phyloP scores from a whole-genome alignment of 495 filamentous ascomycete species.

The Daldinia bambusicola region DNA sequence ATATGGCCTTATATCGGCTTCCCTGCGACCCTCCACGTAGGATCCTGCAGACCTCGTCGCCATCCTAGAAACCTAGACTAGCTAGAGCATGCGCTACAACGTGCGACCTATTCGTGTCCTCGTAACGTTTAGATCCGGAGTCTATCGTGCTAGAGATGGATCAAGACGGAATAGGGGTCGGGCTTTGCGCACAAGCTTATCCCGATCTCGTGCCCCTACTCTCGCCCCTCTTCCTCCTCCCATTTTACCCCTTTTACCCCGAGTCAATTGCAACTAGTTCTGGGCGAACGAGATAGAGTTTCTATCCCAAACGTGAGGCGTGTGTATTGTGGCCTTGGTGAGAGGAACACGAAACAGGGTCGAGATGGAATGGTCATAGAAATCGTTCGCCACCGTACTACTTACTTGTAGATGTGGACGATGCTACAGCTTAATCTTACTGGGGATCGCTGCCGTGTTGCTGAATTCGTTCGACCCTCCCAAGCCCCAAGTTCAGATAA shows the following conservation, averaged over 20 bases:
- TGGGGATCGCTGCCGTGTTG: neutral
- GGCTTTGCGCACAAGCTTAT: slow-evolving; percentile 2
- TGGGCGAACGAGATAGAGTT: slow-evolving; percentile 29
- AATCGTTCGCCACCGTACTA: neutral
- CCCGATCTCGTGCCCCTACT: slow-evolving; percentile 16
- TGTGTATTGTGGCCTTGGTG: slow-evolving; percentile 1
- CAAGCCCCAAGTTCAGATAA: neutral
- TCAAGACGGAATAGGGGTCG: slow-evolving; percentile 13
- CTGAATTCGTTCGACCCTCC: neutral
- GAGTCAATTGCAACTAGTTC: neutral
- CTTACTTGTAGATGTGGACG: neutral
- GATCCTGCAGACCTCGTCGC: neutral
- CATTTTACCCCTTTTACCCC: too few species aligned
- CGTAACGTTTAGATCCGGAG: slow-evolving; percentile 29
- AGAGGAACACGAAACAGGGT: slow-evolving; percentile 21
- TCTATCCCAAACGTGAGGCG: slow-evolving; percentile 31
- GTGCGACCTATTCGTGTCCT: neutral
- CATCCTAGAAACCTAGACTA: slow-evolving; percentile 29
- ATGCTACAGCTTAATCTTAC: slow-evolving; percentile 10
- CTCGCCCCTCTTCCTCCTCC: neutral
- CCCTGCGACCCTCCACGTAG: slow-evolving; percentile 1
- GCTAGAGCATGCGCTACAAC: slow-evolving; percentile 10
- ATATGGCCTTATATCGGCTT: slow-evolving; percentile 33
- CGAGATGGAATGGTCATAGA: slow-evolving; percentile 36
- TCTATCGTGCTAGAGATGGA: slow-evolving; percentile 22